Evolutionary conservation across 2,329 filamentous ascomycete genomes (phyloP), one percentile per base, ranked within the genome.

Genomic region (Sclerotinia nivalis): DNA sequence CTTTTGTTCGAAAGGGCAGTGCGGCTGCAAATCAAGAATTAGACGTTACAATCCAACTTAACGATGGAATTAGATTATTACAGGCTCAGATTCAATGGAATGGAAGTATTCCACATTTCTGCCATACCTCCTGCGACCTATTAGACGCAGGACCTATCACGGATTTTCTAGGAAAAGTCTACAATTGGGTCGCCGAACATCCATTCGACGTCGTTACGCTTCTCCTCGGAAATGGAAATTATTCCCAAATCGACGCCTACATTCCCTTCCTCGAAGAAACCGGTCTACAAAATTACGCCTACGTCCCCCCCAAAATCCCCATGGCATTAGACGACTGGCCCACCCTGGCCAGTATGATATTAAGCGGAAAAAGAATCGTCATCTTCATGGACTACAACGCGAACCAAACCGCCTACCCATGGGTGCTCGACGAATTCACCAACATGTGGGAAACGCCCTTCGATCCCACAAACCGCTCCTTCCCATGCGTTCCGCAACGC

Each of bases 401-500:
- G 1, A 89, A 97, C 79, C 91, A 96, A 80, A 87, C 84, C 0
- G 84, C 85, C 28, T 90, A 93, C 25, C 93, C 94, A 0, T 97
- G 93, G 88, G 86, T 97, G 55, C 84, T 97, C 54, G 92, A 97
- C 79, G 86, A 97, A 80, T 97, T 97, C 82, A 87, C 87, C 8
- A 91, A 97, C 77, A 86, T 96, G 81, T 97, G 92, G 92, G 93
- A 97, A 82, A 95, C 93, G 0, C 92, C 92, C 0, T 97, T 97
- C 78, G 78, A 78, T 75, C 81, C 88, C 4, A 77, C 80, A 22
- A 79, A 88, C 77, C 81, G 81, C 62, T 79, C 80, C 0, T 97
- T 97, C 78, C 93, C 93, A 0, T 97, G 94, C 81, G 89, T 83
- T 0, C 84, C 89, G 50, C 88, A 97, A 77, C 89, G 94, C 0